A percentile compares a stretch with the other conserved stretches of the same genome.
These are phyloP conservation scores for Chlorokybus atmophyticus DNA, from an alignment of 139 green algal genomes.

Conservation along the genomic window DNA sequence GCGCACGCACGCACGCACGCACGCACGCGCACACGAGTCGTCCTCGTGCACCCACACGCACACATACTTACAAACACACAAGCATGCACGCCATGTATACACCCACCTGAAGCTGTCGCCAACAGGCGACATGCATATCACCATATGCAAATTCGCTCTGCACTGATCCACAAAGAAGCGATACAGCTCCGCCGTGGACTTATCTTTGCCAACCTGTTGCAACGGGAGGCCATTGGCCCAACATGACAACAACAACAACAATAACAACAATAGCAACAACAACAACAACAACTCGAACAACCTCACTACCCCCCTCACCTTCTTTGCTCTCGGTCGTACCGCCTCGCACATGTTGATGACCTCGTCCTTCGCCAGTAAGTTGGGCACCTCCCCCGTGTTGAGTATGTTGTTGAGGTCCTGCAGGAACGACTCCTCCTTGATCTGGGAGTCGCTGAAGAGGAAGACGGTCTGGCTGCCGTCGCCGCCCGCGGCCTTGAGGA, in stretches of 20 bases:
- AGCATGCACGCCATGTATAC: no score
- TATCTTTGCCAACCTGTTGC: constrained; percentile 50
- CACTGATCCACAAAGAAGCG: constrained; percentile 41
- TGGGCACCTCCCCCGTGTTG: constrained; percentile 49
- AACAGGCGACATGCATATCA: constrained; percentile 27
- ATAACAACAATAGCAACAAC: no score
- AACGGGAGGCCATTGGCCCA: no score
- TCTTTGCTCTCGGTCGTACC: constrained; percentile 44
- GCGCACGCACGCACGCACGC: background rate
- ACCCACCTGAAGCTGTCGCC: constrained; percentile 32
- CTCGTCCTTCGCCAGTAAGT: constrained; percentile 19
- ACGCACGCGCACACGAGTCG: constrained; percentile 21
- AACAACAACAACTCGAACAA: no score
- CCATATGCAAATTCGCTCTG: constrained; percentile 39
- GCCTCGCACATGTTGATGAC: constrained; percentile 16
- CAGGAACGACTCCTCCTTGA: constrained; percentile 55
- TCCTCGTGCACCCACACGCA: no score
- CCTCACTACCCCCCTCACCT: no score
- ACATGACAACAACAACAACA: no score
- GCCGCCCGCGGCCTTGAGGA: constrained; percentile 46
- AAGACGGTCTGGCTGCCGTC: constrained; percentile 48
- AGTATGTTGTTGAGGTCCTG: constrained; percentile 71
- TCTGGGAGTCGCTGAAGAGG: constrained; percentile 63
- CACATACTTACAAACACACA: no score
- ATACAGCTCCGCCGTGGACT: constrained; percentile 18